A percentile compares a stretch with the other conserved stretches of the same genome.
Conservation (phyloP, 2,329 filamentous ascomycete species). For the Talaromyces sp. region DNA sequence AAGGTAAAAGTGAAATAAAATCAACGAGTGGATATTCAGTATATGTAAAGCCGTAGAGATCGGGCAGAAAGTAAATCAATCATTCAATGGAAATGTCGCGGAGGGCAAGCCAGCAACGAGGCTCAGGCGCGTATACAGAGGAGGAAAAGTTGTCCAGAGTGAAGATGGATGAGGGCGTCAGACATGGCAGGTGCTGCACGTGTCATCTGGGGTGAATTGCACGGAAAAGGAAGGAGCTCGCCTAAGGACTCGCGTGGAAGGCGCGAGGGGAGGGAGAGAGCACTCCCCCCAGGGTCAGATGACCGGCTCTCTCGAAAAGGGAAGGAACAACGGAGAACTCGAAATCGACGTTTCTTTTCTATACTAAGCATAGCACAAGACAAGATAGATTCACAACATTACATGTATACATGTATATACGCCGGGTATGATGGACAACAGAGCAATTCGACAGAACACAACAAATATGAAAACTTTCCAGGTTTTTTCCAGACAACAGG, state of each 20-base stretch:
- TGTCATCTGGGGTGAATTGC: not conserved
- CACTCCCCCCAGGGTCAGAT: not conserved
- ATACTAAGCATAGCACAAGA: not conserved
- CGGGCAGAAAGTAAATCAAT: not conserved
- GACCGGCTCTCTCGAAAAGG: not conserved
- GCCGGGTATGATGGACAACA: constrained; percentile 13
- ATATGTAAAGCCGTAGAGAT: not conserved
- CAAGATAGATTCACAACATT: constrained; percentile 8
- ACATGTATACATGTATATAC: constrained; percentile 9
- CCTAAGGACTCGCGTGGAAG: not conserved
- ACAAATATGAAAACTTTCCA: not conserved
- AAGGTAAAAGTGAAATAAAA: not conserved
- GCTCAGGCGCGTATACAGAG: not conserved
- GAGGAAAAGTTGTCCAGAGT: not conserved
- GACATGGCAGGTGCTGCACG: not conserved
- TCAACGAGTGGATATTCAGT: not conserved
- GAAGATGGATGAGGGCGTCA: not conserved
- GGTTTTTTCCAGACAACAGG: constrained; percentile 1
- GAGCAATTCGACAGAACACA: constrained; percentile 5
- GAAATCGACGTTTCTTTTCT: not conserved
- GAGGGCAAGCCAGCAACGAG: not conserved
- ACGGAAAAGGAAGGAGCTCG: not conserved
- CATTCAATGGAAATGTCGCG: not conserved
- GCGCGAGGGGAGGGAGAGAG: not conserved
- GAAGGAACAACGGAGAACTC: not conserved